Evolutionary conservation across 441 rosid genomes (phyloP).

Genomic region (Mallotus japonicus): DNA sequence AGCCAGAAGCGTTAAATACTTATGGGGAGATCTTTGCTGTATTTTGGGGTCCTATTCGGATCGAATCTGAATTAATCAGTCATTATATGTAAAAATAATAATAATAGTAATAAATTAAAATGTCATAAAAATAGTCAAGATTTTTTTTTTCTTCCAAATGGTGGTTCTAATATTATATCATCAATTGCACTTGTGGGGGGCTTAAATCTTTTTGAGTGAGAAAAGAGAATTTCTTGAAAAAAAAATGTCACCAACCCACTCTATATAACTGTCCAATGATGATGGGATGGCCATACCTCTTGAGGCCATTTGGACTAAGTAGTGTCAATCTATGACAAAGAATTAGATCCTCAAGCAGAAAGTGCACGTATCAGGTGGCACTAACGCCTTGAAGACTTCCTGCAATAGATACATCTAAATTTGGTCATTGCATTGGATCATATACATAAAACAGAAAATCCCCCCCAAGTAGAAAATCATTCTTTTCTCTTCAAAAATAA

Average conservation of each 20-base stretch:
- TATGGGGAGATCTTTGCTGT: too few species aligned
- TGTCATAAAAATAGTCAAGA: too few species aligned
- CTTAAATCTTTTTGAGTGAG: not conserved
- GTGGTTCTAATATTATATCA: not conserved
- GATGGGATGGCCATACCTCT: not conserved
- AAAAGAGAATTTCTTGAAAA: not conserved
- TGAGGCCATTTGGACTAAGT: not conserved
- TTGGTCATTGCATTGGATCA: too few species aligned
- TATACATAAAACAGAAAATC: too few species aligned
- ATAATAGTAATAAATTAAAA: too few species aligned
- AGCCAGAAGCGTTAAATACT: too few species aligned
- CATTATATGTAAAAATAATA: too few species aligned
- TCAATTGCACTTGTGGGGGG: not conserved
- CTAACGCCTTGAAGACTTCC: not conserved
- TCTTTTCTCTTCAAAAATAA: not conserved
- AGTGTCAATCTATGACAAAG: not conserved
- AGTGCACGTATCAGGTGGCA: not conserved
- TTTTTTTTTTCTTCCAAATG: not conserved
- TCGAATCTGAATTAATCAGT: too few species aligned
- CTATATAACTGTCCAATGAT: not conserved
- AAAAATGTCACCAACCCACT: slow-evolving; percentile 29
- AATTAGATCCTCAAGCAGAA: not conserved
- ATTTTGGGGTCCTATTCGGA: too few species aligned
- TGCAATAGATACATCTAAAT: too few species aligned
- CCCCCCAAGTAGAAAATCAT: not conserved